Evolutionary conservation across 2,329 filamentous ascomycete genomes (phyloP).

Genomic region (Sarocladiaceae sp.): DNA sequence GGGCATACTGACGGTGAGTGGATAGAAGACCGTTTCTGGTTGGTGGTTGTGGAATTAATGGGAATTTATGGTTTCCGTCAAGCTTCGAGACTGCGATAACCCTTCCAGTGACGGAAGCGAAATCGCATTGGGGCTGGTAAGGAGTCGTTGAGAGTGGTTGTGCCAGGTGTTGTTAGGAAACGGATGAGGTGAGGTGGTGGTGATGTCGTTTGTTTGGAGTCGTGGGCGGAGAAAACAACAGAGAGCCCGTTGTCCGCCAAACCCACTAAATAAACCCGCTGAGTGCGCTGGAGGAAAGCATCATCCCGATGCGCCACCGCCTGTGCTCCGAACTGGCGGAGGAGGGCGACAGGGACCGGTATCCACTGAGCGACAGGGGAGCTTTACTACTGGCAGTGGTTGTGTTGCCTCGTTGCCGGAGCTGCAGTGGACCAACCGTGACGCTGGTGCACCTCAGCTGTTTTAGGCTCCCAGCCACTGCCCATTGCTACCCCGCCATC

Average conservation of each 20-base stretch:
- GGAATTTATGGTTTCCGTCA: background rate
- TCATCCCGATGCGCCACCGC: too few species aligned
- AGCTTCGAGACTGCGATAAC: constrained; percentile 4
- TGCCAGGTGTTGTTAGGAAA: background rate
- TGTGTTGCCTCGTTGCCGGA: constrained; percentile 8
- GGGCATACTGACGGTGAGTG: too few species aligned
- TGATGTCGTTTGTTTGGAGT: constrained; percentile 9
- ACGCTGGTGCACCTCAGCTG: too few species aligned
- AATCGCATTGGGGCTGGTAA: constrained; percentile 1
- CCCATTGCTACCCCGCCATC: too few species aligned
- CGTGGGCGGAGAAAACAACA: constrained; percentile 7
- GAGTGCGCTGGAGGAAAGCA: too few species aligned
- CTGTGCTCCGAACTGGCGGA: too few species aligned
- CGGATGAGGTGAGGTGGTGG: background rate
- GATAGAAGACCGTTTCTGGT: too few species aligned
- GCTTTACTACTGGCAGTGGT: background rate
- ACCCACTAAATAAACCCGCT: too few species aligned
- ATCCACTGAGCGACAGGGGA: background rate
- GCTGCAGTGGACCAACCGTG: too few species aligned
- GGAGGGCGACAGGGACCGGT: background rate
- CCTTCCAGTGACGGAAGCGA: constrained; percentile 6
- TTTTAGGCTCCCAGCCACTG: too few species aligned
- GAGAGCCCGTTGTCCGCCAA: background rate
- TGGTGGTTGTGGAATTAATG: too few species aligned
- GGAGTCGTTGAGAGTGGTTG: background rate